Percentiles rank a stretch among this genome's conserved stretches.
Conservation (phyloP, 345 rosid species). For the Brassica cretica region DNA sequence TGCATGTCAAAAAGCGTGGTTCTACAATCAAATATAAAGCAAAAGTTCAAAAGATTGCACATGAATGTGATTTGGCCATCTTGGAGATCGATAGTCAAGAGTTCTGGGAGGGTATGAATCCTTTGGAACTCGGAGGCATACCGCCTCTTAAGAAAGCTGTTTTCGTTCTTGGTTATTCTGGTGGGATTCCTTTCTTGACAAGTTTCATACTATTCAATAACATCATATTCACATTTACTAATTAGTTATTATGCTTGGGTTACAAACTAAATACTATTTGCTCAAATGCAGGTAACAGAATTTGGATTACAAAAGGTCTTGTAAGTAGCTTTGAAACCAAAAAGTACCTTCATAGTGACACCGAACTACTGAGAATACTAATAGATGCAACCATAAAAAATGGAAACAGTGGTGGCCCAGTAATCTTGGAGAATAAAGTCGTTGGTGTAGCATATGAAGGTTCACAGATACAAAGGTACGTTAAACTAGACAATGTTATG, state of each 20-base stretch:
- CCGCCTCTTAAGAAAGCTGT: neutral
- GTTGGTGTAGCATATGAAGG: neutral
- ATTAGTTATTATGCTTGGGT: neutral
- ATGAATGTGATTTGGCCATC: constrained; percentile 80
- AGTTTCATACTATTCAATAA: neutral
- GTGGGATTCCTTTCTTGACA: neutral
- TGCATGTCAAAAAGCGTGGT: constrained; percentile 70
- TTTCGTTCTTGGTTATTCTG: neutral
- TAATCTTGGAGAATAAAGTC: constrained; percentile 5
- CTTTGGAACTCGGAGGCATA: constrained; percentile 45
- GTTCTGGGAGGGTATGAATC: constrained; percentile 40
- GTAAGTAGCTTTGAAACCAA: neutral
- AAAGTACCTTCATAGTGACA: neutral
- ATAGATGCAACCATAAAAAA: neutral
- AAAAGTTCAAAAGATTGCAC: constrained; percentile 59
- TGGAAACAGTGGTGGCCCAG: neutral
- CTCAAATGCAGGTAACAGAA: neutral
- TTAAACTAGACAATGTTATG: neutral
- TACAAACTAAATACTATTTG: neutral
- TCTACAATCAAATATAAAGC: constrained; percentile 56
- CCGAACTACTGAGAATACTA: neutral
- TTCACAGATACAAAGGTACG: neutral
- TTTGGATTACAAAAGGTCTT: neutral
- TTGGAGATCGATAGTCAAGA: constrained; percentile 47
- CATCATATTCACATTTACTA: neutral